Conservation (phyloP, 2,329 filamentous ascomycete genomes). For the Trichoderma harzianum region DNA sequence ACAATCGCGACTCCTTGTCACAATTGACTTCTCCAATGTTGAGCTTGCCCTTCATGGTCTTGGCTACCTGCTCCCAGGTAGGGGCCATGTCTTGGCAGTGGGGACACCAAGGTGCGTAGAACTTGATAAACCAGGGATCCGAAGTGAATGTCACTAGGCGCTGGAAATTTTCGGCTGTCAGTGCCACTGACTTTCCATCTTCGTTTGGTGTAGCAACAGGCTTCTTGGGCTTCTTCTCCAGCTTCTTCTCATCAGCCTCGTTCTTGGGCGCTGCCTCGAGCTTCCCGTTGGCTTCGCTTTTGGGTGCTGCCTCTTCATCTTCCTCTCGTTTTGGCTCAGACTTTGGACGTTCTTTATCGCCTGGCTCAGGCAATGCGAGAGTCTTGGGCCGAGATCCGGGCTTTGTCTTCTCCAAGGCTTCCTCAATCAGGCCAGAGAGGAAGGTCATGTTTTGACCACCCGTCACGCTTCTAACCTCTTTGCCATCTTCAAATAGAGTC, state of each 20-base stretch:
- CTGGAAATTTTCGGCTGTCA: conserved; percentile 85
- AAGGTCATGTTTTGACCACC: conserved; percentile 66
- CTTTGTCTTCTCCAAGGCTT: conserved; percentile 69
- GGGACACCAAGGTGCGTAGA: conserved; percentile 95
- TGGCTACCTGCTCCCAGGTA: conserved; percentile 83
- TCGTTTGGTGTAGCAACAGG: conserved; percentile 62
- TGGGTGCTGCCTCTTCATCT: conserved; percentile 26
- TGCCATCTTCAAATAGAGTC: conserved; percentile 74
- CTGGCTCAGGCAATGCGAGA: conserved; percentile 67
- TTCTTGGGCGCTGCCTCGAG: conserved; percentile 22
- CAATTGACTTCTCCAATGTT: conserved; percentile 98
- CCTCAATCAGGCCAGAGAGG: conserved; percentile 71
- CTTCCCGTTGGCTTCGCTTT: background rate
- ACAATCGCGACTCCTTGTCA: conserved; percentile 79
- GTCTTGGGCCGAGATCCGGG: conserved; percentile 74
- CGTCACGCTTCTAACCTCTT: conserved; percentile 58
- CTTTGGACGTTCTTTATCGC: conserved; percentile 50
- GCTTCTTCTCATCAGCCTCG: conserved; percentile 25
- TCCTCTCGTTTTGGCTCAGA: background rate
- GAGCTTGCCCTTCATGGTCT: conserved; percentile 83
- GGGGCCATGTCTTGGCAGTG: conserved; percentile 93
- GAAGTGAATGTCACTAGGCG: conserved; percentile 78
- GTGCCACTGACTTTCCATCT: conserved; percentile 67
- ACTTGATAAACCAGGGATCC: conserved; percentile 98
- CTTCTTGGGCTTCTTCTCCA: conserved; percentile 45